Evolutionary conservation across 208 protist species (phyloP), one percentile per base, ranked within the genome.

Genomic region (Herpetomonas samuelpessoai): DNA sequence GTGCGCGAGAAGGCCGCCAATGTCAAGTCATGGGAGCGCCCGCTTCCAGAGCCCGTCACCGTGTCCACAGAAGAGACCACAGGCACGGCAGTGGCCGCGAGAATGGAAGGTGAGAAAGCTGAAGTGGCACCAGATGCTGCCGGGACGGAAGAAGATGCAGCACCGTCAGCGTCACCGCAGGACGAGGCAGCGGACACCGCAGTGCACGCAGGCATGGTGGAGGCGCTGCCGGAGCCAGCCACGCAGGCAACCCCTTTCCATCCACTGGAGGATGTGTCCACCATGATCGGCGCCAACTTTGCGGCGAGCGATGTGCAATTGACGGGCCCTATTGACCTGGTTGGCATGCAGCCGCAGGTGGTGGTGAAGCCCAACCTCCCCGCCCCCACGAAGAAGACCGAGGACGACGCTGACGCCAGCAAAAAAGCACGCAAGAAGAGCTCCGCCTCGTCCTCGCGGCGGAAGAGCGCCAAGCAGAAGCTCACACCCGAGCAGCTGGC

Each of bases 301-400:
- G 57, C 64, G 2, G 66, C 77, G n/a, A 48, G 71, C 19, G 71
- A 92, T 44, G 86, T 80, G 7, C 59, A 74, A 55, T 24, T 89
- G 21, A 26, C 48, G 10, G 81, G 86, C 30, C 52, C 39, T 16
- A 58, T 87, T 31, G 74, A 71, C 22, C 72, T 93, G 29, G 66
- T 78, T 14, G 86, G 86, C 18, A 65, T 84, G 25, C 41, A 79
- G 14, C 81, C 86, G 6, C 83, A 73, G 24, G 79, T 93, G 35
- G 78, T 93, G 10, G 76, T 93, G 57, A 70, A 86, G 24, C 86
- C 86, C 16, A 55, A 75, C 38, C 53, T 90, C 48, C 83, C 81
- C 2, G 46, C 68, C 26, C 74, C 59, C 28, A 60, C 62, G 28
- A 64, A 50, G n/a, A 64, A 50, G n/a, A 55, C 67, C 14, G 62